Percentiles rank a stretch among this genome's conserved stretches.
These are phyloP conservation scores for Tolypocladium endophyticum DNA, from an alignment of 2,329 filamentous ascomycete species.

Conservation along the genomic window DNA sequence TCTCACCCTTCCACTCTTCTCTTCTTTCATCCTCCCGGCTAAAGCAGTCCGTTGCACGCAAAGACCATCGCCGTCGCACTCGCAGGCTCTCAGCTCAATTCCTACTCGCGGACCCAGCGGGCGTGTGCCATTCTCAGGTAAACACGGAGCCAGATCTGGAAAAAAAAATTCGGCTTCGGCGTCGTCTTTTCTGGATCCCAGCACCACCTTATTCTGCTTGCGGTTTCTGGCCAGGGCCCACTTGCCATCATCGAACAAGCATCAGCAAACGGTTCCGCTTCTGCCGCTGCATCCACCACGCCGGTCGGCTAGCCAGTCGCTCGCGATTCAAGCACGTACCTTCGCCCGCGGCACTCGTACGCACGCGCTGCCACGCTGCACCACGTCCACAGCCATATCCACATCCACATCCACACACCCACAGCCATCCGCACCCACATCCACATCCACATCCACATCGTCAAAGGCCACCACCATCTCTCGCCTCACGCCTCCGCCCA, in stretches of 20 bases:
- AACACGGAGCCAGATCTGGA: constrained; percentile 7
- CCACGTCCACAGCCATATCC: neutral
- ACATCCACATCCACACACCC: neutral
- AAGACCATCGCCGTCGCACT: neutral
- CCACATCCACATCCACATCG: neutral
- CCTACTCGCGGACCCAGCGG: constrained; percentile 3
- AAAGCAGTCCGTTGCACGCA: neutral
- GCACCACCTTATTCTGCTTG: constrained; percentile 13
- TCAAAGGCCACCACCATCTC: neutral
- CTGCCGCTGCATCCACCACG: constrained; percentile 6
- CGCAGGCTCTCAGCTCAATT: constrained; percentile 7
- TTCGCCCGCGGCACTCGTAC: neutral
- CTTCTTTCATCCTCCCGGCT: constrained; percentile 8
- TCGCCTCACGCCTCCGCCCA: constrained; percentile 11
- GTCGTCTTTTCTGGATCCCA: constrained; percentile 9
- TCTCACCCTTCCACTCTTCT: constrained; percentile 11
- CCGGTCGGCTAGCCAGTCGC: neutral
- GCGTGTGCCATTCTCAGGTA: constrained; percentile 3
- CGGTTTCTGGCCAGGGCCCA: constrained; percentile 12
- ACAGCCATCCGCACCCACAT: neutral
- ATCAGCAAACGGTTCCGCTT: constrained; percentile 11
- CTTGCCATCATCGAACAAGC: constrained; percentile 12
- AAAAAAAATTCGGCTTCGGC: constrained; percentile 5
- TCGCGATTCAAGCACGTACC: constrained; percentile 4
- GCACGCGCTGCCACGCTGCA: neutral